Conservation (phyloP, 2,329 filamentous ascomycete species). For the Nemania bipapillata region DNA sequence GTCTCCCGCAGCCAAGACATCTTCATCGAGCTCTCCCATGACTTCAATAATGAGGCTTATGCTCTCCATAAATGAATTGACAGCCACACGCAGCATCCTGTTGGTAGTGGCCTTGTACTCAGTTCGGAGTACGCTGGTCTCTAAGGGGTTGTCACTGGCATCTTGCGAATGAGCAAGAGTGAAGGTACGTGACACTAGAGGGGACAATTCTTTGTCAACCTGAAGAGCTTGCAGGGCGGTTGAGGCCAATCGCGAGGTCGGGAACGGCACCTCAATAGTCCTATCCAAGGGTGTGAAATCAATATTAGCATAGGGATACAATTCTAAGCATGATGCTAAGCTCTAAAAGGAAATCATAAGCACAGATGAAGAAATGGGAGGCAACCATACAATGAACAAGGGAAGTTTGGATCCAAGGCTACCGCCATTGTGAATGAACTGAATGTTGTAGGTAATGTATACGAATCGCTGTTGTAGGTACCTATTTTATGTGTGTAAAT, state of each 20-base stretch:
- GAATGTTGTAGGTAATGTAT: neutral
- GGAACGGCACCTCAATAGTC: constrained; percentile 81
- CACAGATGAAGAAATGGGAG: neutral
- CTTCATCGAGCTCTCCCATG: constrained; percentile 89
- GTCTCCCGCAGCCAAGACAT: constrained; percentile 69
- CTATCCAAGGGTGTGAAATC: constrained; percentile 58
- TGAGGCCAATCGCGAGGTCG: constrained; percentile 78
- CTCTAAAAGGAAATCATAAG: neutral
- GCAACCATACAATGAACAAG: constrained; percentile 70
- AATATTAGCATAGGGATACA: constrained; percentile 36
- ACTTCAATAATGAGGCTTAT: constrained; percentile 84
- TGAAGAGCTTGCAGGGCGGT: constrained; percentile 79
- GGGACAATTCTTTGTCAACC: constrained; percentile 90
- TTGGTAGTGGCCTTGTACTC: constrained; percentile 91
- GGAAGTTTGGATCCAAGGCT: constrained; percentile 63
- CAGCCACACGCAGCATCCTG: constrained; percentile 93
- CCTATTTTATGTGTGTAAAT: neutral
- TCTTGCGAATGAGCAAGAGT: constrained; percentile 58
- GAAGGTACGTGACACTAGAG: constrained; percentile 79
- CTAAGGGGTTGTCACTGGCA: constrained; percentile 42
- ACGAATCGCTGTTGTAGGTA: neutral
- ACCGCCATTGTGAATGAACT: constrained; percentile 53
- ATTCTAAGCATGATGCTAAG: constrained; percentile 15
- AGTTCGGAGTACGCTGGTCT: constrained; percentile 69
- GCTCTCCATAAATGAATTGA: constrained; percentile 96